These are phyloP conservation scores for Bauhinia variegata DNA, from an alignment of 306 rosid genomes.

Conservation along the genomic window DNA sequence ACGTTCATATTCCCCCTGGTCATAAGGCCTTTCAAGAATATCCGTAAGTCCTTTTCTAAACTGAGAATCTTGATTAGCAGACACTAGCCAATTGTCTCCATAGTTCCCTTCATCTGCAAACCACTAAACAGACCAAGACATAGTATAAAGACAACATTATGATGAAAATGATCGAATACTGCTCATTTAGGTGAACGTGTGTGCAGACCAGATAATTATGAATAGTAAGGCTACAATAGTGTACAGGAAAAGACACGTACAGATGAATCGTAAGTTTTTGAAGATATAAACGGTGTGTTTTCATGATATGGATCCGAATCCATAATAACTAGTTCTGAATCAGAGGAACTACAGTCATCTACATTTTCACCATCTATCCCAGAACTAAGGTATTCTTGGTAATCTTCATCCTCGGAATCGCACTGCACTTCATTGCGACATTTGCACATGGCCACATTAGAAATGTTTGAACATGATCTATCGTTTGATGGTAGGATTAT, in stretches of 20 bases:
- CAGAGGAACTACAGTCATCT: conserved; percentile 39
- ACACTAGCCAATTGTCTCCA: conserved; percentile 13
- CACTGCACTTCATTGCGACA: conserved; percentile 7
- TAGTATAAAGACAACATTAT: conserved; percentile 5
- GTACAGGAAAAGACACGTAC: conserved; percentile 45
- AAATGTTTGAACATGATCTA: background rate
- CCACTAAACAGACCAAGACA: conserved; percentile 34
- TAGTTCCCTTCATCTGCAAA: conserved; percentile 39
- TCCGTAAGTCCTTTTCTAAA: conserved; percentile 63
- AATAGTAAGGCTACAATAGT: conserved; percentile 1
- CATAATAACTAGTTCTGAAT: conserved; percentile 41
- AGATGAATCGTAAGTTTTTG: conserved; percentile 30
- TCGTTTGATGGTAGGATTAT: background rate
- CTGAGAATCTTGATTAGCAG: conserved; percentile 27
- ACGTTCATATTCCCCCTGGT: conserved; percentile 38
- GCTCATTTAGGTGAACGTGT: conserved; percentile 14
- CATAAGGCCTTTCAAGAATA: conserved; percentile 59
- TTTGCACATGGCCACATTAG: conserved; percentile 4
- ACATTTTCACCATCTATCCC: conserved; percentile 25
- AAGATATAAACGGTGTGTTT: conserved; percentile 38
- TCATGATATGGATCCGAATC: conserved; percentile 42
- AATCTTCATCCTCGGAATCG: conserved; percentile 41
- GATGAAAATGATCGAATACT: background rate
- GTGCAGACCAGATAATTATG: conserved; percentile 1
- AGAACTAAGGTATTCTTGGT: conserved; percentile 37